Percentiles rank a stretch among this genome's conserved stretches.
Evolutionary conservation across 768 basidiomycete genomes (phyloP).

Genomic region (Suillus bovinus): DNA sequence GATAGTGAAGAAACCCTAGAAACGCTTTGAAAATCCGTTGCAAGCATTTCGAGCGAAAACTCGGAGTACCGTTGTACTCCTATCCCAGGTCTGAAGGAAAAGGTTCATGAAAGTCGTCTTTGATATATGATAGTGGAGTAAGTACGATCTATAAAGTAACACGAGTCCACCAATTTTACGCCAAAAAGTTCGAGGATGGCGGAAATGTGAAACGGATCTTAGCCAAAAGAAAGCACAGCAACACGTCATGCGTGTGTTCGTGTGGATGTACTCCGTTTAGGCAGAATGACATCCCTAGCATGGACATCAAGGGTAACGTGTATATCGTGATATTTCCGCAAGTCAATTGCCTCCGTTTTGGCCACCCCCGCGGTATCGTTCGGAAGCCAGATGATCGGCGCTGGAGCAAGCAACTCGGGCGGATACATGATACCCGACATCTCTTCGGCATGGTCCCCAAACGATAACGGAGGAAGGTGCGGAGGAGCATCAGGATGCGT

Average conservation of each 20-base stretch:
- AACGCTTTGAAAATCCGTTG: neutral
- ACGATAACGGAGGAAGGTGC: slow-evolving; percentile 65
- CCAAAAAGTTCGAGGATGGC: neutral
- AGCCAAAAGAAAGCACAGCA: slow-evolving; percentile 5
- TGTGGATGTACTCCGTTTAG: slow-evolving; percentile 21
- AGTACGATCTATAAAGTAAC: slow-evolving; percentile 9
- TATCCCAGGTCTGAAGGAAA: neutral
- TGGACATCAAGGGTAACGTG: slow-evolving; percentile 70
- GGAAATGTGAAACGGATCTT: neutral
- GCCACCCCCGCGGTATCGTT: slow-evolving; percentile 76
- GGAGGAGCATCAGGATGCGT: slow-evolving; percentile 80
- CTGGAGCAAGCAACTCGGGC: slow-evolving; percentile 75
- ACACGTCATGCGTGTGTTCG: slow-evolving; percentile 1
- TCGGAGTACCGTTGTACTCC: neutral
- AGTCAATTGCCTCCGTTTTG: slow-evolving; percentile 71
- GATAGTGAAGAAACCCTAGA: neutral
- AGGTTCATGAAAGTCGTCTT: neutral
- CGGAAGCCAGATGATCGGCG: slow-evolving; percentile 84
- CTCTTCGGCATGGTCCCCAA: slow-evolving; percentile 75
- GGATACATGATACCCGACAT: slow-evolving; percentile 80
- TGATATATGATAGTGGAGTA: slow-evolving; percentile 8
- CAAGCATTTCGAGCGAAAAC: neutral
- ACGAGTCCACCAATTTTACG: slow-evolving; percentile 1
- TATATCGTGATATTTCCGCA: slow-evolving; percentile 73
- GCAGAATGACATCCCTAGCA: slow-evolving; percentile 50